A percentile compares a stretch with the other conserved stretches of the same genome.
Conservation (phyloP, 345 rosid genomes). For the Brassica nigra region DNA sequence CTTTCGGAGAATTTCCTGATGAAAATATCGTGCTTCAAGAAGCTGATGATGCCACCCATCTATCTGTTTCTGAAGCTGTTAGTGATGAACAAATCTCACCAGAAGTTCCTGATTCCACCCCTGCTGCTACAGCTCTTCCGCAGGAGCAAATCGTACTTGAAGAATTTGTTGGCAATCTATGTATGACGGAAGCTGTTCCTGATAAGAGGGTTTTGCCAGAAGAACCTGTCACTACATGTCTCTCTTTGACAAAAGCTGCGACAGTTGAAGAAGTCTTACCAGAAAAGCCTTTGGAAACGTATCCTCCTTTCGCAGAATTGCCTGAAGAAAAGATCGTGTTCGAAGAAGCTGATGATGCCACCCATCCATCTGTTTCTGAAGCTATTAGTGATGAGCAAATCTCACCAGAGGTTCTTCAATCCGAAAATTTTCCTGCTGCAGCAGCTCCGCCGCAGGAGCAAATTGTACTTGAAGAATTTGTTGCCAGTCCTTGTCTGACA, state of each 20-base stretch:
- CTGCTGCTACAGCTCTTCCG: neutral
- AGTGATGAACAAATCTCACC: neutral
- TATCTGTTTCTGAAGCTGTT: constrained; percentile 4
- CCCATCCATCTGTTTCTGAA: constrained; percentile 18
- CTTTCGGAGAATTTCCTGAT: constrained; percentile 12
- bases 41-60: constrained; percentile 14
- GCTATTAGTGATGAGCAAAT: neutral
- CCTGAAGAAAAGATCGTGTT: neutral
- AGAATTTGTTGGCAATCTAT: neutral
- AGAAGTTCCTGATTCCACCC: neutral
- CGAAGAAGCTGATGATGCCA: constrained; percentile 17
- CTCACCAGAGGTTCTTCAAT: neutral
- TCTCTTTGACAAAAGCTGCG: neutral
- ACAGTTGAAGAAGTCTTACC: constrained; percentile 8
- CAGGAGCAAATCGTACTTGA: neutral
- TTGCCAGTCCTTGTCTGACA: no score
- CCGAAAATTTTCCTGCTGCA: neutral
- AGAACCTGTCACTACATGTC: neutral
- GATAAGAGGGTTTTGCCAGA: neutral
- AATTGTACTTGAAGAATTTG: neutral
- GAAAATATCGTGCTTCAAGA: neutral
- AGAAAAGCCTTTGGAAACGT: constrained; percentile 8
- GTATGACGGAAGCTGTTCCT: neutral
- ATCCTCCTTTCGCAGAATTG: constrained; percentile 4
- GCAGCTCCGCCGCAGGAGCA: neutral